These are phyloP conservation scores for Imleria badia DNA, from an alignment of 768 basidiomycete species.

Conservation along the genomic window DNA sequence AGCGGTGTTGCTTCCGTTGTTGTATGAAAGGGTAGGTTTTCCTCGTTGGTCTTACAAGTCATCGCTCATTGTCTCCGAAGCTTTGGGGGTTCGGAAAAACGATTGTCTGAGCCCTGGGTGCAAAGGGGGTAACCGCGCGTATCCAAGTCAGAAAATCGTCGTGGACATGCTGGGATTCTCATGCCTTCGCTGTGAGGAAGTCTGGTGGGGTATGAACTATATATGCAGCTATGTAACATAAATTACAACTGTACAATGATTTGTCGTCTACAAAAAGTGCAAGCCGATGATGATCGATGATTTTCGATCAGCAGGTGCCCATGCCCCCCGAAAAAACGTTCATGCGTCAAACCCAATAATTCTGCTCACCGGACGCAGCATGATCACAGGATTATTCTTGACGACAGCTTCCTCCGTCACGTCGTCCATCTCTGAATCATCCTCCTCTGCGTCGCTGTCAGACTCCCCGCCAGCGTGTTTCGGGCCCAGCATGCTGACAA, in stretches of 20 bases:
- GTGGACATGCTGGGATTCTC: neutral
- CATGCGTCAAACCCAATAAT: slow-evolving; percentile 54
- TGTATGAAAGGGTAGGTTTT: slow-evolving; percentile 3
- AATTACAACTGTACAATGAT: slow-evolving; percentile 23
- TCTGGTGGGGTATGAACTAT: slow-evolving; percentile 5
- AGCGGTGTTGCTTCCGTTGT: neutral
- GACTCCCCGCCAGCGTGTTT: slow-evolving; percentile 50
- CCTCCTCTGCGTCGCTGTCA: slow-evolving; percentile 61
- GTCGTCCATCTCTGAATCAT: slow-evolving; percentile 50
- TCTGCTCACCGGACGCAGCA: slow-evolving; percentile 54
- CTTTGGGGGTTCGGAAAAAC: neutral
- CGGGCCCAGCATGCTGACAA: slow-evolving; percentile 63
- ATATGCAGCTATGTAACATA: slow-evolving; percentile 19
- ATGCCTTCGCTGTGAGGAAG: neutral
- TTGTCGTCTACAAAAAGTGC: neutral
- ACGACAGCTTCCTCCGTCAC: slow-evolving; percentile 38
- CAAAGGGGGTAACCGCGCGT: no score
- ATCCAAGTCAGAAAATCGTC: no score
- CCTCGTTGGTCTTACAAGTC: neutral
- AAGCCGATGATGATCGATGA: neutral
- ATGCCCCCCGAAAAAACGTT: neutral
- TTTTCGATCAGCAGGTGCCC: neutral
- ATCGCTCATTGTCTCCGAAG: slow-evolving; percentile 1
- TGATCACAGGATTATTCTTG: slow-evolving; percentile 53
- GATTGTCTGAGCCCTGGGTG: neutral